Conservation (phyloP, 2,329 filamentous ascomycete species). For the Aspergillus glaucus region DNA sequence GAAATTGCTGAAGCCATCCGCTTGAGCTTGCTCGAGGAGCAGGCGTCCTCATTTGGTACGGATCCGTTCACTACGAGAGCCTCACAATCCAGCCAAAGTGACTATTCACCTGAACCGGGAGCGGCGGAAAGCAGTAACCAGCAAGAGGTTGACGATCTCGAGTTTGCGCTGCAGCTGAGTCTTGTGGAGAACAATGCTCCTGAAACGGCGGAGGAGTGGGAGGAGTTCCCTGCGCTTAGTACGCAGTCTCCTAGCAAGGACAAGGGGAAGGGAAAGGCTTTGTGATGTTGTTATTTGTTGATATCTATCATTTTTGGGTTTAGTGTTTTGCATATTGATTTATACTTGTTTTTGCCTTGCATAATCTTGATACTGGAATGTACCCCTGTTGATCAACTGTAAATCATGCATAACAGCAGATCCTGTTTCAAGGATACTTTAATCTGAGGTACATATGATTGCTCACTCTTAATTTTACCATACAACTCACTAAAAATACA, state of each 20-base stretch:
- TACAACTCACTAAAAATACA: not conserved
- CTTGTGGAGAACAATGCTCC: conserved; percentile 53
- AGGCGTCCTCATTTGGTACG: conserved; percentile 9
- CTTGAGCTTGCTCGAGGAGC: conserved; percentile 40
- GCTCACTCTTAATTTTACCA: not conserved
- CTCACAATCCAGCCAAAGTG: conserved; percentile 9
- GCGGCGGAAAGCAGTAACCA: conserved; percentile 33
- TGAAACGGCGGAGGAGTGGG: conserved; percentile 17
- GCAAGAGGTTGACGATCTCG: conserved; percentile 51
- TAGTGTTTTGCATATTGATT: not conserved
- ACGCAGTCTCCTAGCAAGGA: conserved; percentile 14
- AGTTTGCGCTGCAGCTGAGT: conserved; percentile 58
- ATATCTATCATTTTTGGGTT: not conserved
- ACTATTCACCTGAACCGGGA: conserved; percentile 12
- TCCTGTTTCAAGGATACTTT: not conserved
- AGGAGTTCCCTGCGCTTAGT: conserved; percentile 28
- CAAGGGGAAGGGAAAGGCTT: conserved; percentile 30
- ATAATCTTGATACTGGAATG: not conserved
- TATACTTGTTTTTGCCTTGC: too few relatives aligned
- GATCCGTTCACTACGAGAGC: conserved; percentile 26
- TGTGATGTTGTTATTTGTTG: conserved; percentile 3
- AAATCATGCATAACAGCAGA: not conserved
- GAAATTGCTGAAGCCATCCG: conserved; percentile 60
- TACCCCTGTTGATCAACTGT: not conserved
- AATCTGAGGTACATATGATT: not conserved